These are phyloP conservation scores for Cymbidium sinense DNA, from an alignment of 106 monocot genomes.

Conservation along the genomic window DNA sequence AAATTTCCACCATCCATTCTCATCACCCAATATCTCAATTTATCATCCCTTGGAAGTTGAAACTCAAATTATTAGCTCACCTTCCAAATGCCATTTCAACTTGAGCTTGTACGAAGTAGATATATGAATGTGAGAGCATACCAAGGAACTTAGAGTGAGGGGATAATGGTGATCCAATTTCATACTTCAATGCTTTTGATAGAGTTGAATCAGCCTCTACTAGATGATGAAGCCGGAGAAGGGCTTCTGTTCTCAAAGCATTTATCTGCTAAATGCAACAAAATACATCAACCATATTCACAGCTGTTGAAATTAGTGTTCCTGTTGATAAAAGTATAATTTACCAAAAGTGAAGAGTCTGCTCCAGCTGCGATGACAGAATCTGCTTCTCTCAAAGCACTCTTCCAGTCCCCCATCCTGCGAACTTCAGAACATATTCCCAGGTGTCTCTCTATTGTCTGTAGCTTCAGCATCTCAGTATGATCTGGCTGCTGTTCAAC, in stretches of 20 bases:
- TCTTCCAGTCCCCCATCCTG: conserved; percentile 39
- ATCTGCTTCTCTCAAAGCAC: conserved; percentile 37
- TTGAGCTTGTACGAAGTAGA: conserved; percentile 27
- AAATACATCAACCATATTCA: not conserved
- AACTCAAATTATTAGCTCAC: conserved; percentile 17
- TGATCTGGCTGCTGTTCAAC: conserved; percentile 17
- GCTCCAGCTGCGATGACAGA: conserved; percentile 36
- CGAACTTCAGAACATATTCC: conserved; percentile 17
- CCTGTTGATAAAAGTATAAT: not conserved
- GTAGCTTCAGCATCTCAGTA: conserved; percentile 30
- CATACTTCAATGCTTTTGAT: conserved; percentile 19
- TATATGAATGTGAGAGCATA: conserved; percentile 29
- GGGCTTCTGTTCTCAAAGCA: conserved; percentile 44
- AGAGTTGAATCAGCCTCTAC: conserved; percentile 42
- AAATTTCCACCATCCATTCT: conserved; percentile 12
- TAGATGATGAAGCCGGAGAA: conserved; percentile 36
- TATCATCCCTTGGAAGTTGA: not conserved
- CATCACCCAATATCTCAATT: conserved; percentile 1
- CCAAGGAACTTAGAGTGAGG: conserved; percentile 25
- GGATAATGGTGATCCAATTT: not conserved
- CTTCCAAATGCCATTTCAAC: conserved; percentile 66
- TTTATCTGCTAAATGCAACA: conserved; percentile 24
- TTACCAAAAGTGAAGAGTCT: conserved; percentile 40
- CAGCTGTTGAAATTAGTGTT: not conserved
- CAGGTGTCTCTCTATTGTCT: conserved; percentile 30